phyloP scores from a whole-genome alignment of 257 asterid species.

The Anisodus tanguticus region DNA sequence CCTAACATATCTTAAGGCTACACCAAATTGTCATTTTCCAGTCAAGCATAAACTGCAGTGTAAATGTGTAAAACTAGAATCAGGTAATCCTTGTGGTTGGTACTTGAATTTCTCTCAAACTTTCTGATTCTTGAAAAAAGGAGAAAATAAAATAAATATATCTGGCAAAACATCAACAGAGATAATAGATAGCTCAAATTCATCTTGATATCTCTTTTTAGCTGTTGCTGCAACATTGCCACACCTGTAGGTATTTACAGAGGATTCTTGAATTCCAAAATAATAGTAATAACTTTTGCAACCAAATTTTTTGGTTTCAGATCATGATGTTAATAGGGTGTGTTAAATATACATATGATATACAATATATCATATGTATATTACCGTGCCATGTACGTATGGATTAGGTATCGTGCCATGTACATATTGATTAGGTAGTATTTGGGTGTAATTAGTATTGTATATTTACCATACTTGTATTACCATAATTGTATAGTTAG shows the following conservation, averaged over 20 bases:
- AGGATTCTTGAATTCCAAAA: slow-evolving; percentile 13
- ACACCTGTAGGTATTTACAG: background rate
- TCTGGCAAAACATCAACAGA: background rate
- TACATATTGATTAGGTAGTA: too few species aligned
- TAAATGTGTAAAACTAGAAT: background rate
- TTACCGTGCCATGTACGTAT: too few species aligned
- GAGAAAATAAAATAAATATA: background rate
- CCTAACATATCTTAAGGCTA: background rate
- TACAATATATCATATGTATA: too few species aligned
- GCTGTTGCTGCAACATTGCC: slow-evolving; percentile 13
- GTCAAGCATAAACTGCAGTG: background rate
- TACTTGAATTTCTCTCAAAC: background rate
- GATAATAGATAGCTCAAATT: background rate
- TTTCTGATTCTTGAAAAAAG: background rate
- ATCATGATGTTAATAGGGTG: slow-evolving; percentile 58
- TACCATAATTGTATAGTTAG: too few species aligned
- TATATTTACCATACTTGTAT: too few species aligned
- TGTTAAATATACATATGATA: too few species aligned
- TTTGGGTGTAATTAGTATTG: too few species aligned
- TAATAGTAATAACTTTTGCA: background rate
- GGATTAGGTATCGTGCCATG: too few species aligned
- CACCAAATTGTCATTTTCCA: background rate
- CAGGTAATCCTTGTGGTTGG: slow-evolving; percentile 13
- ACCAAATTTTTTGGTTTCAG: slow-evolving; percentile 40
- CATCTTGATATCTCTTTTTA: background rate